Evolutionary conservation across 768 basidiomycete genomes (phyloP), one percentile per base, ranked within the genome.

Genomic region (Termitomyces sp.): DNA sequence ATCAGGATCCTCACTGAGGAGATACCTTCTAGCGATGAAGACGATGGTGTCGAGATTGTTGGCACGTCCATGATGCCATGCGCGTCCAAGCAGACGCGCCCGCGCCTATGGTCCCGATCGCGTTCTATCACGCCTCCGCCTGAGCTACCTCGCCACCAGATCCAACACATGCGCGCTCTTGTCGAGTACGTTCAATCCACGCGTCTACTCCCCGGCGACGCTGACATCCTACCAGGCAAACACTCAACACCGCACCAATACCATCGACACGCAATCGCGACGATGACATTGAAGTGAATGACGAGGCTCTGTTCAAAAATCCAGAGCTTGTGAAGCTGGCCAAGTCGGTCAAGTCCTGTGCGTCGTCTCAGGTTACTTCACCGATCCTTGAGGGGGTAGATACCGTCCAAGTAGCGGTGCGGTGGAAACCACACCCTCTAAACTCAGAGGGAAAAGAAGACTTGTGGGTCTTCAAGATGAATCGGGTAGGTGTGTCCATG

Each of bases 61-160:
- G 70, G 53, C 14, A 56, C 52, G 32, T 66, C 52, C 3, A 56
- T 55, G 55, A 69, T 63, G 48, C 67, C 62, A 61, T 74, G 57
- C 63, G 72, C 56, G 3, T 61, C 71, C 2, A 73, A 74, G 53
- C 70, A 71, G 28, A 79, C 78, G 58, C 76, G 79, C 39, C 63
- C 72, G 40, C 76, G 79, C 32, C 64, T 72, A 35, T 78, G 84
- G 44, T 85, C 82, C 66, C 83, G 84, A 39, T 90, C 88, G 30
- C 72, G 76, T 23, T 92, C 89, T 3, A 79, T 91, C 39, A 92
- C 89, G 0, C 89, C 90, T 2, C 89, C 89, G 5, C 90, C 89
- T 0, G 75, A 73, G 35, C 68, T 91, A 14, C 72, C 86, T 2
- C 64, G 69, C 10, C 72, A 81, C 30, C 78, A 83, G 54, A 72